Base-by-base conservation (phyloP, 2,329 filamentous ascomycete species). In the Cladophialophora immunda region DNA sequence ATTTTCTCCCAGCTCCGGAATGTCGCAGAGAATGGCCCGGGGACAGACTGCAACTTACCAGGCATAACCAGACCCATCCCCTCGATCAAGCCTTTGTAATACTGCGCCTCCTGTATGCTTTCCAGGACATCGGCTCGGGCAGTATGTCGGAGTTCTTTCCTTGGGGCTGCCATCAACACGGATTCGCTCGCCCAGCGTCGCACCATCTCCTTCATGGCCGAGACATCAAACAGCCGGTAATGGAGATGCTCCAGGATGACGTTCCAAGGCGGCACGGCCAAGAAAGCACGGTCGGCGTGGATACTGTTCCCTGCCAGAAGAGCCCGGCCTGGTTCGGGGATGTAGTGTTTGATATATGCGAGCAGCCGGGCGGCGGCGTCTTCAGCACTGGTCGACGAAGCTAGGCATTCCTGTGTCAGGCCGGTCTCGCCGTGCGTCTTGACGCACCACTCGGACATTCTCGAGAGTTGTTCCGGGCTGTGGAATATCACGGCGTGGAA, bases 271-370 rank as follows among this genome's bases (percentile, higher is more conserved):
- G 84, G 84, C 69, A 87, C 86, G 4, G 87, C 84, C 67, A 99
- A 83, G 76, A 99, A 99, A 1, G 88, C 87, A 73, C 89, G 88
- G 79, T 99, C 95, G 3, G 91, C 92, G 76, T 99, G 94, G 29
- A 99, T 92, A 65, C 90, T 95, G 80, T 97, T 99, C 1, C 95
- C 95, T 0, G 95, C 94, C 47, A 99, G 83, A 65, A 98, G 79
- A 0, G 88, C 94, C 36, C 80, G 86, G 56, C 88, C 84, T 8
- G 84, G 82, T 67, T 89, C 81, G 0, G 93, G 92, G 5, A 95
- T 86, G 75, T 89, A 85, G 68, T 82, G 84, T 73, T 89, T 85
- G 73, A 99, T 90, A 79, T 98, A 98, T 25, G 84, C 83, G 38
- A 97, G 86, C 38, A 99, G 84, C 15, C 84, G 86, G 6, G 86